phyloP scores from a whole-genome alignment of 768 basidiomycete genomes.

The Pulveroboletus ravenelii region DNA sequence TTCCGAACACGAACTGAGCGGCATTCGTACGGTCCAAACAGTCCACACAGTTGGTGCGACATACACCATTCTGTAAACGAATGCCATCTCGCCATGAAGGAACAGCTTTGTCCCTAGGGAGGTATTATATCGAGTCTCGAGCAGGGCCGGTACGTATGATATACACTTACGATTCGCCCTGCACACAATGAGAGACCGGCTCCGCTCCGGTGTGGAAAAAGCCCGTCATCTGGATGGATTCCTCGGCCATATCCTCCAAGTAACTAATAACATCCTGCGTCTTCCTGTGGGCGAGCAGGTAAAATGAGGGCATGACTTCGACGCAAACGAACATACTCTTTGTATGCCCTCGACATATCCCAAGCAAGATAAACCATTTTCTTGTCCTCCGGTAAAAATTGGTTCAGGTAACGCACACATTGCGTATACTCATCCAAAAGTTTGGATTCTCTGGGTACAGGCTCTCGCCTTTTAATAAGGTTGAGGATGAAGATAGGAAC shows the following conservation, averaged over 20 bases:
- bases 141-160: not conserved
- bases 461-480: slow-evolving; percentile 83
- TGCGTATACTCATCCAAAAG: slow-evolving; percentile 86
- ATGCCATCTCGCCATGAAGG: slow-evolving; percentile 58
- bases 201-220: slow-evolving; percentile 96
- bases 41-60: slow-evolving; percentile 94
- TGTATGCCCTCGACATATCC: slow-evolving; percentile 95
- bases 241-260: slow-evolving; percentile 91
- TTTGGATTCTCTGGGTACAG: slow-evolving; percentile 82
- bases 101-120: slow-evolving; percentile 30
- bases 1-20: slow-evolving; percentile 95
- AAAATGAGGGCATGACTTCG: not conserved
- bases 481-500: slow-evolving; percentile 88
- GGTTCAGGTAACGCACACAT: slow-evolving; percentile 90
- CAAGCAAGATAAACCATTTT: slow-evolving; percentile 90
- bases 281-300: slow-evolving; percentile 48
- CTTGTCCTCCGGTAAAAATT: slow-evolving; percentile 82
- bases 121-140: not conserved
- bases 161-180: slow-evolving; percentile 35
- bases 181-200: slow-evolving; percentile 67
- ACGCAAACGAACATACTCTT: slow-evolving; percentile 56
- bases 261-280: slow-evolving; percentile 95
- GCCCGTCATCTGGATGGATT: slow-evolving; percentile 82
- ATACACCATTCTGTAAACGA: slow-evolving; percentile 85
- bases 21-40: slow-evolving; percentile 96